phyloP scores from a whole-genome alignment of 1,284 basidiomycete species.

The Puccinia polysora region DNA sequence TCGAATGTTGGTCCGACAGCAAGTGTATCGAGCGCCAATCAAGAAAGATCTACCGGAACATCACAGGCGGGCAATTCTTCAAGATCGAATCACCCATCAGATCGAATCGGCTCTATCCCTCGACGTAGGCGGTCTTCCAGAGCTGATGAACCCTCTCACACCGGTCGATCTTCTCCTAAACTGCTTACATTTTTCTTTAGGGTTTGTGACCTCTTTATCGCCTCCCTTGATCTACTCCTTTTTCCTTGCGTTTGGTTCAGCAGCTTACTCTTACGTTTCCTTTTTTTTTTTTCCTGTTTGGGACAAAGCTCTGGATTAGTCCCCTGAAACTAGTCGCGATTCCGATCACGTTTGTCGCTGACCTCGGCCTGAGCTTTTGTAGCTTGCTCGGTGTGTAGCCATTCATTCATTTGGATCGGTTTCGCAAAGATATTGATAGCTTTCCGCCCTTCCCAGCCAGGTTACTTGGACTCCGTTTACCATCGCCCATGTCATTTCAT shows the following conservation, averaged over 20 bases:
- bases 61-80: too few relatives aligned
- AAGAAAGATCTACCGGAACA: not conserved
- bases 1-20: slow-evolving; percentile 1
- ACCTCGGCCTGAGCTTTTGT: too few relatives aligned
- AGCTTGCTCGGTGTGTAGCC: too few relatives aligned
- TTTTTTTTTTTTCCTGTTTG: not conserved
- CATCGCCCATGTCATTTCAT: slow-evolving; percentile 26
- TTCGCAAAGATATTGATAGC: too few relatives aligned
- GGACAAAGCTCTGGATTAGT: slow-evolving; percentile 35
- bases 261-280: too few relatives aligned
- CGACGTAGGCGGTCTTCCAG: not conserved
- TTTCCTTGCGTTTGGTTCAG: too few relatives aligned
- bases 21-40: not conserved
- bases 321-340: slow-evolving; percentile 24
- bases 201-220: too few relatives aligned
- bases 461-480: slow-evolving; percentile 14
- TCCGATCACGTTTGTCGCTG: slow-evolving; percentile 26
- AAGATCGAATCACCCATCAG: too few relatives aligned
- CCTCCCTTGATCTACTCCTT: too few relatives aligned
- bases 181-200: slow-evolving; percentile 20
- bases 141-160: not conserved
- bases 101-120: not conserved
- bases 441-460: too few relatives aligned
- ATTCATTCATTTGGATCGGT: too few relatives aligned
- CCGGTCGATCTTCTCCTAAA: slow-evolving; percentile 7